Conservation (phyloP, 2,329 filamentous ascomycete genomes). For the Venturia carpophila region DNA sequence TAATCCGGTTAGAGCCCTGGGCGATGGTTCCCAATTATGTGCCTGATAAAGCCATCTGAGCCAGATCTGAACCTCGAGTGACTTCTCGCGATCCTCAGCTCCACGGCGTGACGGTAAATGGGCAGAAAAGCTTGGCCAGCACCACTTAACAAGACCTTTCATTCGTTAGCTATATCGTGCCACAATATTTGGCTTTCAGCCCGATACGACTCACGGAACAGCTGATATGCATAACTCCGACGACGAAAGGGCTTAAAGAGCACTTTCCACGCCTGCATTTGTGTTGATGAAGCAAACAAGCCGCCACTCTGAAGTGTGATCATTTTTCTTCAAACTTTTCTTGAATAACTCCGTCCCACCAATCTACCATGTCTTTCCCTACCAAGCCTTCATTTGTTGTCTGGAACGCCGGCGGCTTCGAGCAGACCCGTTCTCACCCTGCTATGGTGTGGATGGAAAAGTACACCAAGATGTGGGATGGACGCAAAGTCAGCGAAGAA, state of each 20-base stretch:
- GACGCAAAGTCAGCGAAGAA: conserved; percentile 13
- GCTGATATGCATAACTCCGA: too few species aligned
- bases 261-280: too few species aligned
- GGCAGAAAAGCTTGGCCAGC: too few species aligned
- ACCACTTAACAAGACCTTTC: too few species aligned
- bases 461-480: conserved; percentile 24
- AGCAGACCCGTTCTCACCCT: conserved; percentile 23
- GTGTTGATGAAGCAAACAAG: neutral
- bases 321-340: neutral
- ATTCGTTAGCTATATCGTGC: too few species aligned
- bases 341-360: neutral
- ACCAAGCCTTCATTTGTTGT: conserved; percentile 23
- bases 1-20: neutral
- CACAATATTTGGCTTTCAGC: too few species aligned
- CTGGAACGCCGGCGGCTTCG: conserved; percentile 21
- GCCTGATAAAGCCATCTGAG: neutral
- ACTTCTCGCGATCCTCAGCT: too few species aligned
- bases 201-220: too few species aligned
- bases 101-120: too few species aligned
- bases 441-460: conserved; percentile 25
- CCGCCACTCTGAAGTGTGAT: neutral
- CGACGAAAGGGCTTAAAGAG: too few species aligned
- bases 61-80: neutral
- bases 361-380: conserved; percentile 22
- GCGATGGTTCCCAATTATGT: neutral